Conservation (phyloP, 257 asterid genomes). For the Cordia subcordata region DNA sequence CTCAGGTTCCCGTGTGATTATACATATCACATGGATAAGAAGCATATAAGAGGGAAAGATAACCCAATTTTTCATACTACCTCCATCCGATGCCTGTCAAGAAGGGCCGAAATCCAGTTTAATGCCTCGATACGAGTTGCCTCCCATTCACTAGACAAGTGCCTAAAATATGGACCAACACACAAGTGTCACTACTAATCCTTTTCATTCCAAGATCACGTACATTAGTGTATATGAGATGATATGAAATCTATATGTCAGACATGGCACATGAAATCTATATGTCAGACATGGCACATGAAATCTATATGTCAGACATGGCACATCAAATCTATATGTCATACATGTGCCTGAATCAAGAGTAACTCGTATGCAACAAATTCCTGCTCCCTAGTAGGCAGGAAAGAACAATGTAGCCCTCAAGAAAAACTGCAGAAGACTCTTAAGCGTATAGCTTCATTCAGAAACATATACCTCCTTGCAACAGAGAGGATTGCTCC, state of each 20-base stretch:
- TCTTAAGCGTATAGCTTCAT: neutral
- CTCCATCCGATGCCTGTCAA: conserved; percentile 71
- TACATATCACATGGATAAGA: conserved; percentile 1
- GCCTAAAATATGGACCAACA: conserved; percentile 45
- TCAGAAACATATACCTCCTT: conserved; percentile 53
- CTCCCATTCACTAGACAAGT: conserved; percentile 90
- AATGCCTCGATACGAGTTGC: conserved; percentile 98
- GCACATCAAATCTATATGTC: too few species aligned
- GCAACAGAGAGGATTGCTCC: conserved; percentile 86
- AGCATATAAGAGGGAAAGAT: conserved; percentile 1
- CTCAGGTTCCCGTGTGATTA: neutral
- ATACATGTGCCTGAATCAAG: too few species aligned
- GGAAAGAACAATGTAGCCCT: conserved; percentile 4
- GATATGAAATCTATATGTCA: too few species aligned
- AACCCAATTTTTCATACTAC: conserved; percentile 25
- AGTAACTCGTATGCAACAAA: too few species aligned
- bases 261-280: too few species aligned
- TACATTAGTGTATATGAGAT: too few species aligned
- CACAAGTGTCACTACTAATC: neutral
- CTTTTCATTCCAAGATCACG: neutral
- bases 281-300: too few species aligned
- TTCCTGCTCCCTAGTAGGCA: neutral
- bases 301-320: too few species aligned
- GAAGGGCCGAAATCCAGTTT: conserved; percentile 80
- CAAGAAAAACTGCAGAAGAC: neutral